Evolutionary conservation across 495 filamentous ascomycete species (phyloP).

Genomic region (Oidiodendron maius): DNA sequence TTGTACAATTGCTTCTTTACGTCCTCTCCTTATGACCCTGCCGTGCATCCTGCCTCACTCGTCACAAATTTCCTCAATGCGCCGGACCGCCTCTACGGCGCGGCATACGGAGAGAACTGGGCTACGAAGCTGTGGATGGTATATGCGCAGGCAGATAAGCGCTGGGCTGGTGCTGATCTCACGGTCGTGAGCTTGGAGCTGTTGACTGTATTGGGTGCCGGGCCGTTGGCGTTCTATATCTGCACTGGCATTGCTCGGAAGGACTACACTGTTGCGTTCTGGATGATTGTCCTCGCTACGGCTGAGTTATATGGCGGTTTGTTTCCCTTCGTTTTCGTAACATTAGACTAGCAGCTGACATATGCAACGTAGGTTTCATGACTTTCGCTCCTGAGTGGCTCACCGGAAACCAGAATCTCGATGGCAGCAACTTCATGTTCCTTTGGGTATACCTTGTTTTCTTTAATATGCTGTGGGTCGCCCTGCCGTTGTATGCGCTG

Average conservation of each 20-base stretch:
- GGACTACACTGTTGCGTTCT: slow-evolving; percentile 58
- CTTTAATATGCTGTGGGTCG: slow-evolving; percentile 90
- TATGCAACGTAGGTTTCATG: slow-evolving; percentile 76
- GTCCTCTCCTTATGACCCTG: slow-evolving; percentile 41
- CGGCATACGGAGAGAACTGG: slow-evolving; percentile 51
- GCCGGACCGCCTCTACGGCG: slow-evolving; percentile 61
- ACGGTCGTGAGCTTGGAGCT: slow-evolving; percentile 78
- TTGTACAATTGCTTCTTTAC: slow-evolving; percentile 90
- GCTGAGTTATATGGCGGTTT: slow-evolving; percentile 87
- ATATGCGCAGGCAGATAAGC: slow-evolving; percentile 78
- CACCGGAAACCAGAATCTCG: slow-evolving; percentile 66
- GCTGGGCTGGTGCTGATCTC: slow-evolving; percentile 78
- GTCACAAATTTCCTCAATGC: slow-evolving; percentile 33
- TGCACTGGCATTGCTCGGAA: slow-evolving; percentile 58
- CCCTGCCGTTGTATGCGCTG: slow-evolving; percentile 70
- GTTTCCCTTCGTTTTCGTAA: slow-evolving; percentile 11
- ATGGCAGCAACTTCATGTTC: slow-evolving; percentile 80
- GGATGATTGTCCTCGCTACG: slow-evolving; percentile 73
- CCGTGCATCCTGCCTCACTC: slow-evolving; percentile 15
- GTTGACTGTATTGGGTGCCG: slow-evolving; percentile 74
- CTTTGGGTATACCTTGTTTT: slow-evolving; percentile 83
- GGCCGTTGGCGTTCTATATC: slow-evolving; percentile 57
- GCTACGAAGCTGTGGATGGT: slow-evolving; percentile 68
- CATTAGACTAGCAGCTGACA: neutral
- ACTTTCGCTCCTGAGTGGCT: slow-evolving; percentile 96